Base-by-base conservation (phyloP, 169 alveolate genomes). In the Cryptosporidium sp. region DNA sequence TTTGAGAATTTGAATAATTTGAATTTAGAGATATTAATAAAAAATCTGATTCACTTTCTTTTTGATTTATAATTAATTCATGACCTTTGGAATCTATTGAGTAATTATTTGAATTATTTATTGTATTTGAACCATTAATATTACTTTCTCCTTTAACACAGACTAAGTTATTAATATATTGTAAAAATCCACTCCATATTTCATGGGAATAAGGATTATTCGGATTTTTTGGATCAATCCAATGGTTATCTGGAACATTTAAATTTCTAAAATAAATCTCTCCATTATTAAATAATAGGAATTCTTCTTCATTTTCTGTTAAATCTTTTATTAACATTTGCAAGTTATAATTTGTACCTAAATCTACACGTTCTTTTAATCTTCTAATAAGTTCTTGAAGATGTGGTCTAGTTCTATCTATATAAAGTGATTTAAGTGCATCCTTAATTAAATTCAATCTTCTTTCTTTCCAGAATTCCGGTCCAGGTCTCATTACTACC, bases 211-310 rank as follows among this genome's bases (percentile, higher is more conserved):
- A 69, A 69, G 84, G 84, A 69, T 69, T 48, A 21, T 69, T 48
- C 23, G 84, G 84, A 69, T 69, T 21, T 23, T 69, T 69, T 23
- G 84, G 84, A 69, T 69, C 65, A 21, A 69, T 23, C 84, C 84
- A 69, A 69, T 69, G 84, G 37, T 37, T n/a, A 9, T 69, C 61
- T 5, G 45, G 61, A n/a, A 69, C 84, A 21, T 69, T 5, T 33
- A 12, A 42, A 69, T 69, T 69, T 42, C 26, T 35, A 23, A 69
- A 44, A 23, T 69, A 69, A 42, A 69, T 48, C 14, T 69, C 84
- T 14, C 61, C 61, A 44, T 45, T 69, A 21, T 44, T 31, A 44
- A 31, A 69, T n/a, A 69, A 16, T 23, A 69, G 21, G 33, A 69
- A 69, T 4, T 69, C 84, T n/a, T 69, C 35, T 45, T 69, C 52